phyloP scores from a whole-genome alignment of 768 basidiomycete species.

The Xerocomellus dryophilus region DNA sequence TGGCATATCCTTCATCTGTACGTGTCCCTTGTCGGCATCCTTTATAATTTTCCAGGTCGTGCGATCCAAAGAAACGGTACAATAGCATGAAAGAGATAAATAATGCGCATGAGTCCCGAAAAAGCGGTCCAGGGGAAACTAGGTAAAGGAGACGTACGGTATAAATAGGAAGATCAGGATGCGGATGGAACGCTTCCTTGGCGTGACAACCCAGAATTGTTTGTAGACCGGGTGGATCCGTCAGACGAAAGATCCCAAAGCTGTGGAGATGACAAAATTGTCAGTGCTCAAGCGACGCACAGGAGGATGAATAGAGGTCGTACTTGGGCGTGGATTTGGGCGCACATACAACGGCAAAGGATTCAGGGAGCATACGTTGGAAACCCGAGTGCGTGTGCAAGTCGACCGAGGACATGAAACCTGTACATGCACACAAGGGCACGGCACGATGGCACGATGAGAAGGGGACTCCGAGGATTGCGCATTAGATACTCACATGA shows the following conservation, averaged over 20 bases:
- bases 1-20: slow-evolving; percentile 66
- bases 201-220: slow-evolving; percentile 64
- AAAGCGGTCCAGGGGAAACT: neutral
- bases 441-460: neutral
- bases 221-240: slow-evolving; percentile 80
- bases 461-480: neutral
- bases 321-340: slow-evolving; percentile 76
- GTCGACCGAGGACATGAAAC: slow-evolving; percentile 94
- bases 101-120: neutral
- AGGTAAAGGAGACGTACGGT: slow-evolving; percentile 52
- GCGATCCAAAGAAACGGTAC: neutral
- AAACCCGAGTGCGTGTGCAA: slow-evolving; percentile 89
- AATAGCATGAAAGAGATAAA: neutral
- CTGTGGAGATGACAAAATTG: slow-evolving; percentile 21
- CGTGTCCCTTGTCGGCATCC: slow-evolving; percentile 86
- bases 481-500: slow-evolving; percentile 52
- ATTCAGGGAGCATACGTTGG: slow-evolving; percentile 87
- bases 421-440: slow-evolving; percentile 32
- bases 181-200: slow-evolving; percentile 83
- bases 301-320: slow-evolving; percentile 20
- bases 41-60: slow-evolving; percentile 23
- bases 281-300: neutral
- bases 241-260: slow-evolving; percentile 87
- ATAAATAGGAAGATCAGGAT: slow-evolving; percentile 80
- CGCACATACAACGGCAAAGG: slow-evolving; percentile 90